These are phyloP conservation scores for Schizosaccharomyces japonicus DNA, from an alignment of 805 yeast species.

Conservation along the genomic window DNA sequence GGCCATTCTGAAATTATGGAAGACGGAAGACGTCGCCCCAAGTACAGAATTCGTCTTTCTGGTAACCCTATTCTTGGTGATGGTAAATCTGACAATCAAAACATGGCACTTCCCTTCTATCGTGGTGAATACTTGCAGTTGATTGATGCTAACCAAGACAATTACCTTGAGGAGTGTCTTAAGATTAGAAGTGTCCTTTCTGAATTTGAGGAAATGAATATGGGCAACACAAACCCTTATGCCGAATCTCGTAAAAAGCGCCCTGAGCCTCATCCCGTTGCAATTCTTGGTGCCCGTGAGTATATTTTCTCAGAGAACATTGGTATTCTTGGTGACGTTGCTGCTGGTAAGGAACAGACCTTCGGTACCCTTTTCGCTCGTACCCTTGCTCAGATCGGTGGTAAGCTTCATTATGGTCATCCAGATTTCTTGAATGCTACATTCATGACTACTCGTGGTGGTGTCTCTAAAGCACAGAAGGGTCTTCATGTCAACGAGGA, in stretches of 20 bases:
- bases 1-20: constrained; percentile 32
- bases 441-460: constrained; percentile 88
- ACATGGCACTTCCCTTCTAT: constrained; percentile 61
- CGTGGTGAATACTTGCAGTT: constrained; percentile 90
- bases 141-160: constrained; percentile 89
- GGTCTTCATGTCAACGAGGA: constrained; percentile 86
- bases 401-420: constrained; percentile 85
- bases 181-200: constrained; percentile 70
- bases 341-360: constrained; percentile 93
- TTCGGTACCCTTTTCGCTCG: constrained; percentile 89
- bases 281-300: constrained; percentile 86
- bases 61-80: constrained; percentile 93
- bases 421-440: constrained; percentile 82
- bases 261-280: constrained; percentile 33
- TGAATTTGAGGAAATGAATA: constrained; percentile 65
- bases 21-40: constrained; percentile 37
- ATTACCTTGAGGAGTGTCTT: constrained; percentile 78
- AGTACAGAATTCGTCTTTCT: constrained; percentile 45
- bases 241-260: constrained; percentile 29
- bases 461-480: constrained; percentile 81
- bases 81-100: constrained; percentile 90
- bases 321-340: constrained; percentile 84
- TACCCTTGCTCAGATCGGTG: constrained; percentile 81
- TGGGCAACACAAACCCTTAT: constrained; percentile 24
- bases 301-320: constrained; percentile 80